These are phyloP conservation scores for Calophaca sinica DNA, from an alignment of 306 rosid species.

Conservation along the genomic window DNA sequence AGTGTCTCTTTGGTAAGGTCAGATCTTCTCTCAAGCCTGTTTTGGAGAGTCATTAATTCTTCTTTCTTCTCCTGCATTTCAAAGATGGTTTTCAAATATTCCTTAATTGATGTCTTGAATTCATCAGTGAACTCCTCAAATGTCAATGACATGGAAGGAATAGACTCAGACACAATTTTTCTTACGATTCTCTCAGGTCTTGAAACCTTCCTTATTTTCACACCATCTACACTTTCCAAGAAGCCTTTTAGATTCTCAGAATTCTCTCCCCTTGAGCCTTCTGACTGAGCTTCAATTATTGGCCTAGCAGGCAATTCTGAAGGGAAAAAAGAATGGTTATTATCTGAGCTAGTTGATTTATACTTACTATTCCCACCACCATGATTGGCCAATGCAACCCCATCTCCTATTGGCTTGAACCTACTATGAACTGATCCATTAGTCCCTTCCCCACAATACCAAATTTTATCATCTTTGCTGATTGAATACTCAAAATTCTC, in stretches of 20 bases:
- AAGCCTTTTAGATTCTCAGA: conserved; percentile 59
- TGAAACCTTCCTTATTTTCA: conserved; percentile 52
- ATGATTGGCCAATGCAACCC: conserved; percentile 65
- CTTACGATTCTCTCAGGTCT: conserved; percentile 68
- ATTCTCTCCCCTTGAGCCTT: conserved; percentile 73
- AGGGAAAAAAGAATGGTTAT: conserved; percentile 74
- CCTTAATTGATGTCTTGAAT: conserved; percentile 53
- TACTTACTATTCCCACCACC: conserved; percentile 63
- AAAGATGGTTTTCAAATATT: conserved; percentile 63
- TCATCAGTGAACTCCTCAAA: conserved; percentile 76
- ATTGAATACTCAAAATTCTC: conserved; percentile 70
- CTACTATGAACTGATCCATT: conserved; percentile 91
- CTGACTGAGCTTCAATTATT: conserved; percentile 61
- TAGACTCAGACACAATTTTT: conserved; percentile 62
- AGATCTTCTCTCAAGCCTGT: conserved; percentile 66
- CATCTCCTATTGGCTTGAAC: conserved; percentile 88
- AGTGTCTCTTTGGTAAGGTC: conserved; percentile 75
- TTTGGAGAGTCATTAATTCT: conserved; percentile 62
- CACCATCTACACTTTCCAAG: conserved; percentile 57
- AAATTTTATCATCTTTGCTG: conserved; percentile 78
- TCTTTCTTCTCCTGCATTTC: conserved; percentile 66
- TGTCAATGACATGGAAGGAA: conserved; percentile 57
- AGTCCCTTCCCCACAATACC: conserved; percentile 92
- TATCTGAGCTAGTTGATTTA: conserved; percentile 67
- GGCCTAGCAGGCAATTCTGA: conserved; percentile 82